A percentile compares a stretch with the other conserved stretches of the same genome.
Evolutionary conservation across 129 eudicot species (phyloP).

Genomic region (Flaveria sonorensis): DNA sequence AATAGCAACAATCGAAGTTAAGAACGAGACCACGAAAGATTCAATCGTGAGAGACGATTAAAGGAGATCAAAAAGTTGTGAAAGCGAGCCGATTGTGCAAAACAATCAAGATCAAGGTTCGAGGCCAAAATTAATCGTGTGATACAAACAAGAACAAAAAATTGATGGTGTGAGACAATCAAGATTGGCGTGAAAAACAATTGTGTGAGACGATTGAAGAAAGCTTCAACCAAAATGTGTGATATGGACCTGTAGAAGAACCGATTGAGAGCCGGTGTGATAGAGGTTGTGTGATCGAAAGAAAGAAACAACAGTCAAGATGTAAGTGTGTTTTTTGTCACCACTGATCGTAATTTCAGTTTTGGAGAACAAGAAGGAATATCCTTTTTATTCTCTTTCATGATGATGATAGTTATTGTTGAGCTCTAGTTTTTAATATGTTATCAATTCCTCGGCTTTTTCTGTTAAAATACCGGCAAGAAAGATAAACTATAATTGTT

Average conservation of each 20-base stretch:
- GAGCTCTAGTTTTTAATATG: too few species aligned
- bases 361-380: too few species aligned
- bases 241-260: background rate
- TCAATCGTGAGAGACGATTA: too few species aligned
- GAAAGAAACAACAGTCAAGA: too few species aligned
- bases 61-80: background rate
- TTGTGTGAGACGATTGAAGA: background rate
- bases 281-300: background rate
- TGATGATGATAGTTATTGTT: too few species aligned
- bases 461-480: too few species aligned
- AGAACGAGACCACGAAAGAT: background rate
- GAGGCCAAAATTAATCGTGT: background rate
- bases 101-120: background rate
- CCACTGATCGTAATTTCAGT: too few species aligned
- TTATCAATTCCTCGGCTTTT: too few species aligned
- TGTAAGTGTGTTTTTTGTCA: too few species aligned
- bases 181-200: background rate
- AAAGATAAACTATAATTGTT: too few species aligned
- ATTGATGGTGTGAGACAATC: background rate
- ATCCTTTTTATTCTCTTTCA: too few species aligned
- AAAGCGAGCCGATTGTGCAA: background rate
- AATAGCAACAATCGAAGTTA: background rate
- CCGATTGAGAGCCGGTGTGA: background rate
- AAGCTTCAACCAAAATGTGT: background rate
- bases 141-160: background rate